Conservation (phyloP, 768 basidiomycete genomes). For the Crepidotus variabilis region DNA sequence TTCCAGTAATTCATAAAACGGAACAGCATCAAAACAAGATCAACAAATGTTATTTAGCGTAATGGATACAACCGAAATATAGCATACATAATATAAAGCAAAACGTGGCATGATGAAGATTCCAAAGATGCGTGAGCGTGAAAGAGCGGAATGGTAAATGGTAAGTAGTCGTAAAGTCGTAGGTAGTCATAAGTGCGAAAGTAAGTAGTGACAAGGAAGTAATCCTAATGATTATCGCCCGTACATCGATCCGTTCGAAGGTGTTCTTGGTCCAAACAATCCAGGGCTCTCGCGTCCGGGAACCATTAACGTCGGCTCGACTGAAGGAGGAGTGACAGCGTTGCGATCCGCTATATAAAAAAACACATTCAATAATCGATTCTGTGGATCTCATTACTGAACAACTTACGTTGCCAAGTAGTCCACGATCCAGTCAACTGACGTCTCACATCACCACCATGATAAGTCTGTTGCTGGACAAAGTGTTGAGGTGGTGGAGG, state of each 20-base stretch:
- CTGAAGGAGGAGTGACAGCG: slow-evolving; percentile 55
- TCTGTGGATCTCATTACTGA: background rate
- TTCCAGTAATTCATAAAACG: background rate
- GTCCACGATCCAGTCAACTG: slow-evolving; percentile 49
- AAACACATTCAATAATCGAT: slow-evolving; percentile 6
- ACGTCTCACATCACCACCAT: slow-evolving; percentile 35
- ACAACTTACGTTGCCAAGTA: slow-evolving; percentile 64
- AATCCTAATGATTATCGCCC: slow-evolving; percentile 2
- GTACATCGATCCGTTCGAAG: slow-evolving; percentile 18
- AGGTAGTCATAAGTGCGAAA: background rate
- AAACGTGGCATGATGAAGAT: background rate
- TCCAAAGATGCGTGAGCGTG: background rate
- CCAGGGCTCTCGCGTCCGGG: slow-evolving; percentile 59
- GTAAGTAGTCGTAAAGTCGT: slow-evolving; percentile 3
- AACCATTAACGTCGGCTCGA: slow-evolving; percentile 56
- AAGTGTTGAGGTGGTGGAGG: slow-evolving; percentile 17
- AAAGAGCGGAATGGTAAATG: background rate
- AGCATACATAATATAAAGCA: background rate
- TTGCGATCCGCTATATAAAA: slow-evolving; percentile 50
- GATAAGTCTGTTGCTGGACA: slow-evolving; percentile 6
- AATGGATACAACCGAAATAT: background rate
- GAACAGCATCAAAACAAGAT: background rate
- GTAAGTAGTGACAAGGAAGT: background rate
- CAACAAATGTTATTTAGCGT: background rate
- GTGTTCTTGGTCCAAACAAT: slow-evolving; percentile 61